A percentile compares a stretch with the other conserved stretches of the same genome.
These are phyloP conservation scores for Psilocybe cyanescens DNA, from an alignment of 768 basidiomycete species.

Conservation along the genomic window DNA sequence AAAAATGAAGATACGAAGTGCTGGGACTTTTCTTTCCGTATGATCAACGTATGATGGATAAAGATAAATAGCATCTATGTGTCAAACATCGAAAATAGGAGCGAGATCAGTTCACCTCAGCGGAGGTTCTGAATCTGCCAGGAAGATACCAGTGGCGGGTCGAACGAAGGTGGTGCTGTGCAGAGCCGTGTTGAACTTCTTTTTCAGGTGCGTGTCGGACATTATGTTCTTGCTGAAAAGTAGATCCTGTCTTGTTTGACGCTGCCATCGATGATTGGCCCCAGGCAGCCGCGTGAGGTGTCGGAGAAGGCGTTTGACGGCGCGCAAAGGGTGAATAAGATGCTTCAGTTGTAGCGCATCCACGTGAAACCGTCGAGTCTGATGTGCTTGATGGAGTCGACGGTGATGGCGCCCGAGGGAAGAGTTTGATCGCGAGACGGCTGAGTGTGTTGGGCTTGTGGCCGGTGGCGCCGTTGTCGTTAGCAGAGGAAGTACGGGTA, in stretches of 20 bases:
- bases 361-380: slow-evolving; percentile 32
- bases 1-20: not conserved
- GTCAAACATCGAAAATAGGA: not conserved
- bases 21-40: too few species aligned
- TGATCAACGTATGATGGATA: not conserved
- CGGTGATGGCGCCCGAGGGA: slow-evolving; percentile 55
- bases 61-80: slow-evolving; percentile 1
- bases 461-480: slow-evolving; percentile 13
- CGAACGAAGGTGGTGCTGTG: slow-evolving; percentile 34
- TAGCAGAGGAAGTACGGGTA: slow-evolving; percentile 19
- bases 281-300: slow-evolving; percentile 40
- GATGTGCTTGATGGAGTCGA: slow-evolving; percentile 38
- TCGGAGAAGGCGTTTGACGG: slow-evolving; percentile 39
- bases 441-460: slow-evolving; percentile 35
- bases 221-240: slow-evolving; percentile 19
- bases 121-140: slow-evolving; percentile 50
- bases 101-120: slow-evolving; percentile 30
- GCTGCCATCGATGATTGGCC: slow-evolving; percentile 28
- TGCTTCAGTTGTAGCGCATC: slow-evolving; percentile 33
- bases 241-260: slow-evolving; percentile 16
- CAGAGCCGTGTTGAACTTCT: slow-evolving; percentile 10
- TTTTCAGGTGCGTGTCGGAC: slow-evolving; percentile 13
- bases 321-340: slow-evolving; percentile 37
- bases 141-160: slow-evolving; percentile 60
- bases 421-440: slow-evolving; percentile 49